Conservation (phyloP, 805 yeast species). For the Torulaspora microellipsoides region DNA sequence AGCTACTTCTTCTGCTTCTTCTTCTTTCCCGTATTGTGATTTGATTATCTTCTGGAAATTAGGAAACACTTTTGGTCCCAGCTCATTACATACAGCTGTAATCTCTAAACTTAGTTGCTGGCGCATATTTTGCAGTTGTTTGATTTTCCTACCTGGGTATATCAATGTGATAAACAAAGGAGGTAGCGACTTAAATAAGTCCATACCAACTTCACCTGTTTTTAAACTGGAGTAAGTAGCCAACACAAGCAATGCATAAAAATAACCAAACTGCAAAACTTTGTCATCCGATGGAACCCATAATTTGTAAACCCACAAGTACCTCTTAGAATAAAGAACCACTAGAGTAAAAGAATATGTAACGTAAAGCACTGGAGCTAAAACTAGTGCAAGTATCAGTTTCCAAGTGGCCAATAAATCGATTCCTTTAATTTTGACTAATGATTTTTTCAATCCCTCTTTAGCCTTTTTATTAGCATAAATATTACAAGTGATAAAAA, state of each 20-base stretch:
- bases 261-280: constrained; percentile 39
- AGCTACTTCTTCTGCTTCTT: constrained; percentile 3
- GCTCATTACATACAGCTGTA: constrained; percentile 71
- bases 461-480: constrained; percentile 69
- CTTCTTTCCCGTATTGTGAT: constrained; percentile 7
- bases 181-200: constrained; percentile 70
- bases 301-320: constrained; percentile 28
- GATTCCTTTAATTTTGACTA: constrained; percentile 82
- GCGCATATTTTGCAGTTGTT: constrained; percentile 55
- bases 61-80: constrained; percentile 85
- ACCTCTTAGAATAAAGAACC: constrained; percentile 33
- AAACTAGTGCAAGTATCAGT: constrained; percentile 72
- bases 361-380: constrained; percentile 80
- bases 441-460: constrained; percentile 81
- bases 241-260: constrained; percentile 56
- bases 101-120: constrained; percentile 61
- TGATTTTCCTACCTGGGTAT: constrained; percentile 41
- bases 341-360: constrained; percentile 55
- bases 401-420: constrained; percentile 98
- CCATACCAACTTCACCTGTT: constrained; percentile 89
- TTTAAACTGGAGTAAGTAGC: constrained; percentile 82
- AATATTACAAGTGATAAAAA: constrained; percentile 65
- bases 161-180: constrained; percentile 53
- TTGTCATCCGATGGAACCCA: constrained; percentile 29
- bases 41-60: constrained; percentile 53